Percentiles rank a stretch among this genome's conserved stretches.
phyloP scores from a whole-genome alignment of 2,329 filamentous ascomycete species.

The Claviceps citrina region DNA sequence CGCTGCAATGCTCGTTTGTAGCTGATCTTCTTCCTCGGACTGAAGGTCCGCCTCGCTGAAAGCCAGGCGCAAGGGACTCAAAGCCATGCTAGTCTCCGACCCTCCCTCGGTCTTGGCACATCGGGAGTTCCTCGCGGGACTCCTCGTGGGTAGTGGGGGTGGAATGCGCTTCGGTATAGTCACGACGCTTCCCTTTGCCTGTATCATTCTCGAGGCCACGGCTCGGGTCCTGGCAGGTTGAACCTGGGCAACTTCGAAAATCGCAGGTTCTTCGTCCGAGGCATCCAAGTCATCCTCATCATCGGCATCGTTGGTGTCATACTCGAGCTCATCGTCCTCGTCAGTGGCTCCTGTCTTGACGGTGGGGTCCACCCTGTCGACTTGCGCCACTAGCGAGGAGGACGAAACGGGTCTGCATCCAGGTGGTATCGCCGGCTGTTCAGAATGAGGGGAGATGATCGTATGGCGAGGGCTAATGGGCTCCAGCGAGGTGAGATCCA shows the following conservation, averaged over 20 bases:
- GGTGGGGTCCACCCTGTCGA: constrained; percentile 13
- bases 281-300: constrained; percentile 32
- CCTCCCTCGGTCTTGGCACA: constrained; percentile 39
- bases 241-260: constrained; percentile 50
- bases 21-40: constrained; percentile 11
- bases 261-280: constrained; percentile 44
- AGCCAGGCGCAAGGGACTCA: constrained; percentile 35
- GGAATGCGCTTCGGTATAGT: constrained; percentile 69
- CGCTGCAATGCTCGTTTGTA: constrained; percentile 4
- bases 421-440: constrained; percentile 7
- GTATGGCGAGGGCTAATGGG: constrained; percentile 27
- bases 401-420: constrained; percentile 1
- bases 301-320: constrained; percentile 18
- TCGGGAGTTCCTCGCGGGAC: constrained; percentile 47
- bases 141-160: constrained; percentile 64
- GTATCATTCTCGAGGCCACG: constrained; percentile 49
- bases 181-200: constrained; percentile 63
- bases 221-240: constrained; percentile 40
- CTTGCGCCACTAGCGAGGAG: background rate
- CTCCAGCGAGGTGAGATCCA: constrained; percentile 36
- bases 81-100: constrained; percentile 38
- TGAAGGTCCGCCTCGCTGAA: constrained; percentile 23
- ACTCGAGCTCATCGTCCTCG: constrained; percentile 10
- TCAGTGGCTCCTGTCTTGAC: constrained; percentile 13
- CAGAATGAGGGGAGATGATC: constrained; percentile 13